Conservation (phyloP, 179 eudicot species). For the Beta corolliflora region DNA sequence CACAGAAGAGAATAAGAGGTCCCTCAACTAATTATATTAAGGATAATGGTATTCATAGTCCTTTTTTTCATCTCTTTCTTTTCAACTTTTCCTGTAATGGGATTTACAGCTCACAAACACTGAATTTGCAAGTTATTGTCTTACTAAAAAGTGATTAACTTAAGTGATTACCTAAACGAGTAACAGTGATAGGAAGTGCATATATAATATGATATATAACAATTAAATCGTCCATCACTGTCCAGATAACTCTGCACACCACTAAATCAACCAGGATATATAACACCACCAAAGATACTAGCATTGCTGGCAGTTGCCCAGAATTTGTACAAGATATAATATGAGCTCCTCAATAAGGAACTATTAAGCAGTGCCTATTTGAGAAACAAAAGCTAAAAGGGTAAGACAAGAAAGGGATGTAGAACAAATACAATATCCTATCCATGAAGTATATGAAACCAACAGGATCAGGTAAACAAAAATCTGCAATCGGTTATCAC, state of each 20-base stretch:
- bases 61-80: not conserved
- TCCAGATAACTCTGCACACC: not conserved
- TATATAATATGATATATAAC: not conserved
- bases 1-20: constrained; percentile 1
- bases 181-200: not conserved
- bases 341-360: not conserved
- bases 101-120: too few species aligned
- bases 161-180: not conserved
- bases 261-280: not conserved
- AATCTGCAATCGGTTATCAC: too few species aligned
- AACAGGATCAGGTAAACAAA: too few species aligned
- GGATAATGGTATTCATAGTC: not conserved
- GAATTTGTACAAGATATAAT: not conserved
- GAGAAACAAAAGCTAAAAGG: too few species aligned
- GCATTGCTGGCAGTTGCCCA: not conserved
- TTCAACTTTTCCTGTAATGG: not conserved
- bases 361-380: too few species aligned
- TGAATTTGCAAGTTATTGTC: too few species aligned
- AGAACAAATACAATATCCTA: too few species aligned
- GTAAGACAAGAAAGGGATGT: too few species aligned
- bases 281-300: not conserved
- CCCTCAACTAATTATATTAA: not conserved
- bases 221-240: too few species aligned
- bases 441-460: too few species aligned
- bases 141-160: too few species aligned